Evolutionary conservation across 345 rosid genomes (phyloP).

Genomic region (Salix dunnii): DNA sequence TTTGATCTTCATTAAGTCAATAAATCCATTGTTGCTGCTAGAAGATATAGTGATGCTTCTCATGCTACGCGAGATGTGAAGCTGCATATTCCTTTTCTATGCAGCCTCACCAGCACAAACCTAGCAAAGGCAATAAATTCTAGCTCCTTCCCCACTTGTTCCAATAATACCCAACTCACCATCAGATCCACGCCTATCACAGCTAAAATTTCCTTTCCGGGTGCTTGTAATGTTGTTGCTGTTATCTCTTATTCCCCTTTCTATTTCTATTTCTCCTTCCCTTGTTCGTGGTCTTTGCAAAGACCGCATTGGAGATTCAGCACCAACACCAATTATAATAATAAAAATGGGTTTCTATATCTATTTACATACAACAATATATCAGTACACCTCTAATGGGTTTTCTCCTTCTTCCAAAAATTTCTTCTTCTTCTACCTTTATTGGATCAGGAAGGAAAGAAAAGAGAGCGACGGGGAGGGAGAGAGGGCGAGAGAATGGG

Average conservation of each 20-base stretch:
- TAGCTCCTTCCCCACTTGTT: conserved; percentile 27
- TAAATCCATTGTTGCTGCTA: conserved; percentile 78
- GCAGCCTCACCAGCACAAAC: conserved; percentile 57
- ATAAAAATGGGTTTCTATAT: background rate
- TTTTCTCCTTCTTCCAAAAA: conserved; percentile 10
- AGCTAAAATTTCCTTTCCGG: conserved; percentile 18
- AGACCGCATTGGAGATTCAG: conserved; percentile 64
- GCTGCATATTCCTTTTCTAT: conserved; percentile 84
- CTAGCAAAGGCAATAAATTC: conserved; percentile 11
- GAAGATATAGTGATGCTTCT: conserved; percentile 99
- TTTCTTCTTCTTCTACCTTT: conserved; percentile 11
- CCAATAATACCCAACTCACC: conserved; percentile 49
- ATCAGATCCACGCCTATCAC: conserved; percentile 63
- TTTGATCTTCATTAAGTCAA: conserved; percentile 99
- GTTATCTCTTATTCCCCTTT: background rate
- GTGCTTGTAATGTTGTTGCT: conserved; percentile 1
- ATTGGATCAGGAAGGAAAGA: conserved; percentile 21
- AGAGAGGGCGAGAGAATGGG: conserved; percentile 26
- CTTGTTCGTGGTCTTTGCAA: conserved; percentile 36
- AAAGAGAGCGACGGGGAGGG: background rate
- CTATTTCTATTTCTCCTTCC: conserved; percentile 9
- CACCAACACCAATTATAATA: conserved; percentile 7
- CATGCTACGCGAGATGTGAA: conserved; percentile 99
- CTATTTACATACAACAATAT: background rate
- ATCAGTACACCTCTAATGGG: conserved; percentile 12